Evolutionary conservation across 2,329 filamentous ascomycete genomes (phyloP).

Genomic region (Ascochyta pisi): DNA sequence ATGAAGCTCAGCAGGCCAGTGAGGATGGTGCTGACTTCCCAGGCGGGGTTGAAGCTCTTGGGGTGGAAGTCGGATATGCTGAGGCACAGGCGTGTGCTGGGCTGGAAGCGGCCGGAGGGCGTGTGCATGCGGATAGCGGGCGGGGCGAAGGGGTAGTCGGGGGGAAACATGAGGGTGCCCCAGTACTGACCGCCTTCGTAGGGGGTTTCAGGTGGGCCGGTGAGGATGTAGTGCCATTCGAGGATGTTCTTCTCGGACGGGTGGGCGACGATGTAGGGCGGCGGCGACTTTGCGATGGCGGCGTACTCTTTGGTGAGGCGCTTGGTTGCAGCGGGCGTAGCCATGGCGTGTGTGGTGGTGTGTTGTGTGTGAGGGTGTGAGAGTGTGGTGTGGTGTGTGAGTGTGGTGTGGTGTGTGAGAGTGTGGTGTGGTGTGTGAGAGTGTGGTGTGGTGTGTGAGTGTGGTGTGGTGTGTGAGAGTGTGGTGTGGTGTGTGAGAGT

Average conservation of each 20-base stretch:
- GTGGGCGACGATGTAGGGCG: constrained; percentile 87
- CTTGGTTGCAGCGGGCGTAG: constrained; percentile 51
- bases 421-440: constrained; percentile 6
- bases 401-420: background rate
- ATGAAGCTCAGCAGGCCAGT: constrained; percentile 96
- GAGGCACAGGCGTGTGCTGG: constrained; percentile 87
- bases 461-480: background rate
- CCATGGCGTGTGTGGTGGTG: constrained; percentile 36
- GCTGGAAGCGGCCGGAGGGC: constrained; percentile 92
- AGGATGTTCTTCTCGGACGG: constrained; percentile 91
- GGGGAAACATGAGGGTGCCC: constrained; percentile 93
- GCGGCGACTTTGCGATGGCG: constrained; percentile 75
- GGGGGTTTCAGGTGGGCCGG: constrained; percentile 89
- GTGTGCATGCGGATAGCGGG: constrained; percentile 99
- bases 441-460: constrained; percentile 3
- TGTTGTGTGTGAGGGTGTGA: constrained; percentile 4
- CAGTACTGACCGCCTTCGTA: constrained; percentile 97
- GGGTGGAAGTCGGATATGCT: constrained; percentile 98
- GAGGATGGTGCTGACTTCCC: constrained; percentile 96
- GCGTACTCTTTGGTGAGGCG: constrained; percentile 69
- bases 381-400: background rate
- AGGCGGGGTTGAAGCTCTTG: constrained; percentile 96
- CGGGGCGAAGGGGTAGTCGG: constrained; percentile 96
- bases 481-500: background rate
- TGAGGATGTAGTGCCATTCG: constrained; percentile 96